A percentile compares a stretch with the other conserved stretches of the same genome.
These are phyloP conservation scores for Gremmenia infestans DNA, from an alignment of 2,329 filamentous ascomycete genomes.

Conservation along the genomic window DNA sequence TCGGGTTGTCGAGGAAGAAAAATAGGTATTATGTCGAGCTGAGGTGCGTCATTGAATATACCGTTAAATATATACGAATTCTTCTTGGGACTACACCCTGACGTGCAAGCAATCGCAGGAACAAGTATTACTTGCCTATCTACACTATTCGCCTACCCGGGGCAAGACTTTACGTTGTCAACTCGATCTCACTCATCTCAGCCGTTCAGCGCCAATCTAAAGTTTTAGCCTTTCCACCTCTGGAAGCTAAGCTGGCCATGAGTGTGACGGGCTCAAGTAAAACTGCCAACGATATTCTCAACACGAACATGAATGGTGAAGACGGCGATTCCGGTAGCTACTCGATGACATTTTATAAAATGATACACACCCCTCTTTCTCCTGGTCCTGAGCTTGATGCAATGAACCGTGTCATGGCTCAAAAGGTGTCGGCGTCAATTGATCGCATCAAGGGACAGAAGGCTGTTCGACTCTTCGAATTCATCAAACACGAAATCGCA, in stretches of 20 bases:
- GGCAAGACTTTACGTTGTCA: constrained; percentile 39
- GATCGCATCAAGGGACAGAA: constrained; percentile 13
- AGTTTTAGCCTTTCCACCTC: constrained; percentile 35
- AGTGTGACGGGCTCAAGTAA: constrained; percentile 19
- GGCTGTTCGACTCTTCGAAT: constrained; percentile 30
- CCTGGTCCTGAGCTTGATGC: constrained; percentile 31
- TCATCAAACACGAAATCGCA: constrained; percentile 12
- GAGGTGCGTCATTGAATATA: not conserved
- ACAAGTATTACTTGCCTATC: constrained; percentile 28
- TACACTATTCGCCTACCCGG: constrained; percentile 39
- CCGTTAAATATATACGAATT: not conserved
- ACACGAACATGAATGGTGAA: constrained; percentile 33
- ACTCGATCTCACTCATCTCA: constrained; percentile 34
- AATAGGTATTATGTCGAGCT: constrained; percentile 9
- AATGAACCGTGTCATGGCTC: constrained; percentile 34
- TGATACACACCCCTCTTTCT: constrained; percentile 32
- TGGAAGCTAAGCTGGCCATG: constrained; percentile 24
- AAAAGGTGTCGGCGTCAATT: constrained; percentile 23
- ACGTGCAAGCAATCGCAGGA: constrained; percentile 3
- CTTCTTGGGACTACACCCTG: not conserved
- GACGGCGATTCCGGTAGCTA: constrained; percentile 25
- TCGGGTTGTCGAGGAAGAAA: constrained; percentile 5
- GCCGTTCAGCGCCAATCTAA: constrained; percentile 36
- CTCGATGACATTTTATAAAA: constrained; percentile 32
- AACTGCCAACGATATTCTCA: constrained; percentile 29